A percentile compares a stretch with the other conserved stretches of the same genome.
These are phyloP conservation scores for Entrophospora sp. DNA, from an alignment of 192 early-diverging fungal species.

Conservation along the genomic window DNA sequence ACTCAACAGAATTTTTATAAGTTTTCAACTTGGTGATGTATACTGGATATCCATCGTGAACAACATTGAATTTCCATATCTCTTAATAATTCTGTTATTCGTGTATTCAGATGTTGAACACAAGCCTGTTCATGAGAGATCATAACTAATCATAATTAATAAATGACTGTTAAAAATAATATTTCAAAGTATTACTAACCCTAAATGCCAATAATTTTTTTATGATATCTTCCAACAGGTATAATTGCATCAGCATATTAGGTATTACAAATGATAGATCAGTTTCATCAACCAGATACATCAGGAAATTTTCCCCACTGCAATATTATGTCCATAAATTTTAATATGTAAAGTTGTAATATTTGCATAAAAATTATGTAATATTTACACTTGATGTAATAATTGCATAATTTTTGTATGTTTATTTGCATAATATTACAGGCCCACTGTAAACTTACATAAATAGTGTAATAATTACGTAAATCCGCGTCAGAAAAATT, in stretches of 20 bases:
- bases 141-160: slow-evolving; percentile 3
- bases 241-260: slow-evolving; percentile 1
- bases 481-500: too few relatives aligned
- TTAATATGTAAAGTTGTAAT: too few relatives aligned
- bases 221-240: slow-evolving; percentile 2
- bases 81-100: not conserved
- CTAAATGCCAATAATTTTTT: slow-evolving; percentile 12
- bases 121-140: slow-evolving; percentile 13
- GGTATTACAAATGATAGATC: not conserved
- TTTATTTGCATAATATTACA: too few relatives aligned
- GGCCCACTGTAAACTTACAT: too few relatives aligned
- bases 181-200: not conserved
- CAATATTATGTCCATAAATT: too few relatives aligned
- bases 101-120: not conserved
- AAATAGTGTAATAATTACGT: too few relatives aligned
- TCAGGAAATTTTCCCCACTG: too few relatives aligned
- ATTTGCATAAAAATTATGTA: too few relatives aligned
- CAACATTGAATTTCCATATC: not conserved
- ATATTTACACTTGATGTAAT: too few relatives aligned
- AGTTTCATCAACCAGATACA: slow-evolving; percentile 9
- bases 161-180: not conserved
- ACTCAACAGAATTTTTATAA: not conserved
- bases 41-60: not conserved
- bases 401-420: too few relatives aligned
- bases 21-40: not conserved